Conservation (phyloP, 306 rosid genomes). For the Vigna reflexopilosa region DNA sequence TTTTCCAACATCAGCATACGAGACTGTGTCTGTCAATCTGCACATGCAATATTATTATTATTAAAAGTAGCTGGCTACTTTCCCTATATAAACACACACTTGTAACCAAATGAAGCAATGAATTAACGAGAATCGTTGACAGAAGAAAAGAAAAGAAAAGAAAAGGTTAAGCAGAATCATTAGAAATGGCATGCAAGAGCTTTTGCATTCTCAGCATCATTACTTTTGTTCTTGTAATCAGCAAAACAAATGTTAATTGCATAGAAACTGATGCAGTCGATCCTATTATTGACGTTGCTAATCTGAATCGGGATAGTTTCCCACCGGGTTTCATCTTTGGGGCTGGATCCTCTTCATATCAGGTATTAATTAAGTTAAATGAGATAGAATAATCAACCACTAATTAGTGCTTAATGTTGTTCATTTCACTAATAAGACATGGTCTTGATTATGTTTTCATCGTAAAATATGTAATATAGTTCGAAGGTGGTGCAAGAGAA, state of each 20-base stretch:
- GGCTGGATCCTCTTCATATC: conserved; percentile 49
- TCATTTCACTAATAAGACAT: neutral
- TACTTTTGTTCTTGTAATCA: conserved; percentile 6
- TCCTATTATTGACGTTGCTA: conserved; percentile 14
- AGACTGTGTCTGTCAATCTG: neutral
- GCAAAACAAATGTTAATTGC: neutral
- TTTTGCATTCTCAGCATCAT: neutral
- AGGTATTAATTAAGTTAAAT: conserved; percentile 30
- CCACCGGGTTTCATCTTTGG: conserved; percentile 49
- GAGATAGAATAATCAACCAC: neutral
- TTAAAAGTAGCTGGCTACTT: neutral
- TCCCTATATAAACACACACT: neutral
- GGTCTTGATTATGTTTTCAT: neutral
- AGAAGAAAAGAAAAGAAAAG: neutral
- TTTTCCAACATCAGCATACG: neutral
- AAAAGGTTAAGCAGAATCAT: neutral
- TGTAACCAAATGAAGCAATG: neutral
- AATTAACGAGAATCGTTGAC: neutral
- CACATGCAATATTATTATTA: neutral
- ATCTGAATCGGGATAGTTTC: conserved; percentile 50
- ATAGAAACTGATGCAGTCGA: conserved; percentile 6
- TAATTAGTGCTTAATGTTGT: neutral
- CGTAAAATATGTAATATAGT: conserved; percentile 40
- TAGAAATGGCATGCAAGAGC: conserved; percentile 36
- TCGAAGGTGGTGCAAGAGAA: conserved; percentile 64